Evolutionary conservation across 2,329 filamentous ascomycete genomes (phyloP), one percentile per base, ranked within the genome.

Genomic region (Colletotrichum filicis): DNA sequence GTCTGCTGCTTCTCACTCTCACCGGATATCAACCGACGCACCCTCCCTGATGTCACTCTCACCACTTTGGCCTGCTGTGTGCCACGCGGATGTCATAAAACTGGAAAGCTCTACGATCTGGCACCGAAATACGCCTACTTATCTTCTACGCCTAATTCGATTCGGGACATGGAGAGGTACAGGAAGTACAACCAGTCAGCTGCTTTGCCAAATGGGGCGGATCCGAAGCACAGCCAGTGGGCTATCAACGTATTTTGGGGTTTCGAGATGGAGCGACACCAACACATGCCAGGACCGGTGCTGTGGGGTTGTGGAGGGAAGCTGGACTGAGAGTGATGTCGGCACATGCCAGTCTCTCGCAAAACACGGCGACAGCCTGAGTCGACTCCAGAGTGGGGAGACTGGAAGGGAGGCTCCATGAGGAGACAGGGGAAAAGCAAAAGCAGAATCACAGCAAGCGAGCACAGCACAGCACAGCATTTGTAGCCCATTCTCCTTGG

Each of bases 381-480:
- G 42, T 49, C 42, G 19, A 49, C 8, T 22, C 42, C 37, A 19
- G 42, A 22, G 2, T n/a, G 42, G 42, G 8, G 19, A 4, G 42
- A 22, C 19, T 49, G 22, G 16, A 37, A 49, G 61, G 28, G 55
- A 37, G 32, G 49, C n/a, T 19, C 24, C 46, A 49, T 57, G 35
- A 28, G 37, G 55, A 37, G 55, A 53, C 53, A 60, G 1, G 12
- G 22, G 32, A 59, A 55, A 59, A 52, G 28, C 24, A 52, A 59
- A 62, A 55, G 52, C 52, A 26, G 22, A 68, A 52, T 57, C 71
- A 73, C 60, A 66, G 71, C 71, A 56, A 73, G 71, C 71, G 71
- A 71, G 71, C 66, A 60, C 42, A 69, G 70, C 66, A 60, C 42
- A 69, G 70, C 55, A 56, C 42, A 49, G 42, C 42, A 49, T 49